These are phyloP conservation scores for Wickerhamomyces sp. DNA, from an alignment of 1,139 yeast species.

Conservation along the genomic window DNA sequence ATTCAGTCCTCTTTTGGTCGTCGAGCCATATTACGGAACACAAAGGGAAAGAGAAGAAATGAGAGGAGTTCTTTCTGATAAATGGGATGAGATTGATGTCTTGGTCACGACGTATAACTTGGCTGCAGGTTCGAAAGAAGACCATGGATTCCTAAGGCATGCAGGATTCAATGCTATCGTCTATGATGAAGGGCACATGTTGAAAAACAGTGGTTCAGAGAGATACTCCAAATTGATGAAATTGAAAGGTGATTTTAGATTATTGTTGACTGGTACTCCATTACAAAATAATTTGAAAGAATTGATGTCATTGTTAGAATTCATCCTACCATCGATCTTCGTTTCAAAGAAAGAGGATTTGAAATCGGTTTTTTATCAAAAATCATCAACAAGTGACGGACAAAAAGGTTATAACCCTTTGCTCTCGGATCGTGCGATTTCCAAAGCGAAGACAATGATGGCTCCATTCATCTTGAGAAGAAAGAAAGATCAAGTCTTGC, in stretches of 20 bases:
- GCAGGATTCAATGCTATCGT: conserved; percentile 82
- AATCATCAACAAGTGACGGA: conserved; percentile 58
- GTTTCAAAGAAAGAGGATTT: conserved; percentile 79
- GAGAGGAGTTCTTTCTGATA: conserved; percentile 55
- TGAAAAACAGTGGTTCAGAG: conserved; percentile 85
- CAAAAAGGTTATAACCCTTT: conserved; percentile 64
- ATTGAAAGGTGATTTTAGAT: conserved; percentile 71
- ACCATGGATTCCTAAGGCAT: conserved; percentile 69
- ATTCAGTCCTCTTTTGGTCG: conserved; percentile 75
- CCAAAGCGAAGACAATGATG: conserved; percentile 96
- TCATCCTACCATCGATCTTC: conserved; percentile 82
- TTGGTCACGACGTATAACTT: conserved; percentile 89
- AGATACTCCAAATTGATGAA: conserved; percentile 84
- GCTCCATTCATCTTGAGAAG: conserved; percentile 93
- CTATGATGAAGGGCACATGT: conserved; percentile 96
- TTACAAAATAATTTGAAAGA: conserved; percentile 89
- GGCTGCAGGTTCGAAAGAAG: conserved; percentile 84
- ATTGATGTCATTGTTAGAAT: conserved; percentile 81
- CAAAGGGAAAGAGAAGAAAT: conserved; percentile 81
- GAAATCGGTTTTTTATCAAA: conserved; percentile 77
- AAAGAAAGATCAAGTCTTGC: conserved; percentile 84
- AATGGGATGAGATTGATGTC: conserved; percentile 71
- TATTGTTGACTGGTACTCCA: conserved; percentile 93
- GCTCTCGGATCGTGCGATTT: conserved; percentile 83
- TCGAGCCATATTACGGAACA: conserved; percentile 92